Conservation (phyloP, 1,284 basidiomycete species). For the Boletellus dicymbophilus region DNA sequence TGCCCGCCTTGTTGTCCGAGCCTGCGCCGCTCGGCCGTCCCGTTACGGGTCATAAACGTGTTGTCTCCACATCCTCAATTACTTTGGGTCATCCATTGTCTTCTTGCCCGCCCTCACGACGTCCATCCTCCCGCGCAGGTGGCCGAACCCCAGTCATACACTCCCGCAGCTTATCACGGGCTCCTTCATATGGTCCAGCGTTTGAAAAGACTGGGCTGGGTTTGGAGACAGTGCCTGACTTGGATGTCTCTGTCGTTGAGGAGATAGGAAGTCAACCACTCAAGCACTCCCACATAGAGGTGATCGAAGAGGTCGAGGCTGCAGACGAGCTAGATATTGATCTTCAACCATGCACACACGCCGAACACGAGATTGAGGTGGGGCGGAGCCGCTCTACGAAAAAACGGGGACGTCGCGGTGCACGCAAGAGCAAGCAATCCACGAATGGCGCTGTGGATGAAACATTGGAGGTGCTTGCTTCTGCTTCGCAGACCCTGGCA, state of each 20-base stretch:
- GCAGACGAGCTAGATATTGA: constrained; percentile 42
- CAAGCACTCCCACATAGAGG: constrained; percentile 22
- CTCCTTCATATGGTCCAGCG: constrained; percentile 58
- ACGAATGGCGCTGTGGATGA: constrained; percentile 39
- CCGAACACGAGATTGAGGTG: constrained; percentile 39
- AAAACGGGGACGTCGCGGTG: constrained; percentile 79
- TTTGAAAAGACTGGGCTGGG: constrained; percentile 41
- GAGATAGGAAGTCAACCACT: constrained; percentile 16
- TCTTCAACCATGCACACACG: constrained; percentile 17
- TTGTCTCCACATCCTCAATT: constrained; percentile 53
- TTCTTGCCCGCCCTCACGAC: constrained; percentile 65
- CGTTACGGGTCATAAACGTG: constrained; percentile 46
- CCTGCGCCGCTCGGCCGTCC: constrained; percentile 21
- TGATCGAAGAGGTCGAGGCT: constrained; percentile 35
- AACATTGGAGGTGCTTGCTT: constrained; percentile 71
- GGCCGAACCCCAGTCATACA: constrained; percentile 51
- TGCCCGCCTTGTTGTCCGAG: constrained; percentile 67
- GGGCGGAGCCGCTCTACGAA: constrained; percentile 55
- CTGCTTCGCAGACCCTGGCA: constrained; percentile 80
- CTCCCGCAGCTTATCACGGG: constrained; percentile 56
- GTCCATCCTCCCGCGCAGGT: constrained; percentile 63
- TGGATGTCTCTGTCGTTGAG: constrained; percentile 25
- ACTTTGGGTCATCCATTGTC: constrained; percentile 63
- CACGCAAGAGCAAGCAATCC: constrained; percentile 60
- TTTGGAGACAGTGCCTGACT: constrained; percentile 29